Evolutionary conservation across 768 basidiomycete genomes (phyloP).

Genomic region (Lentinula boryana): DNA sequence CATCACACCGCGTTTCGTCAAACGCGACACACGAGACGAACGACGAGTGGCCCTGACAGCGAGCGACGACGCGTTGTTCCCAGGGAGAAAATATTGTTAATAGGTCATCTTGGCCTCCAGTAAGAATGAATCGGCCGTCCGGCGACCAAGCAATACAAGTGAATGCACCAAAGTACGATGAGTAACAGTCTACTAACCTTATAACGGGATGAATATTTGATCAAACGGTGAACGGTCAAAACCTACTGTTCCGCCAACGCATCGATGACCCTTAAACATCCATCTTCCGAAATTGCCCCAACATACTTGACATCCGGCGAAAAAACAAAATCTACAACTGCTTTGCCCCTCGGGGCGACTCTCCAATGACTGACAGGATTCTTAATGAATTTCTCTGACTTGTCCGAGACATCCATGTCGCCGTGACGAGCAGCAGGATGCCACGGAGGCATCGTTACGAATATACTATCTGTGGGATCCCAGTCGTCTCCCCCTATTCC

Average conservation of each 20-base stretch:
- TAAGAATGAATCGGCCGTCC: slow-evolving; percentile 89
- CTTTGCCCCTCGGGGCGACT: slow-evolving; percentile 53
- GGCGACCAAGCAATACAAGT: slow-evolving; percentile 94
- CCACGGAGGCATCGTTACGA: slow-evolving; percentile 84
- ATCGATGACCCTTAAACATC: slow-evolving; percentile 86
- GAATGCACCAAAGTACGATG: slow-evolving; percentile 90
- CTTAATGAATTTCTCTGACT: slow-evolving; percentile 58
- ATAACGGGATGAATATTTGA: neutral
- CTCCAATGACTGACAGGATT: slow-evolving; percentile 94
- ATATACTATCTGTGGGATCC: slow-evolving; percentile 72
- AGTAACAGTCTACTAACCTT: slow-evolving; percentile 85
- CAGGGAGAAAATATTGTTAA: slow-evolving; percentile 91
- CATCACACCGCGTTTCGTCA: slow-evolving; percentile 78
- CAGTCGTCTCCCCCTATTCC: slow-evolving; percentile 42
- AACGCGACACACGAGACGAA: slow-evolving; percentile 89
- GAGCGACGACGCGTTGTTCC: slow-evolving; percentile 90
- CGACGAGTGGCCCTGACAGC: slow-evolving; percentile 95
- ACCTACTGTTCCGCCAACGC: slow-evolving; percentile 79
- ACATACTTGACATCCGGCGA: slow-evolving; percentile 91
- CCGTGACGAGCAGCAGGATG: slow-evolving; percentile 56
- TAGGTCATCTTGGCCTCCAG: slow-evolving; percentile 96
- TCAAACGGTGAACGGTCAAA: neutral
- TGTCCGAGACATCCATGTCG: slow-evolving; percentile 22
- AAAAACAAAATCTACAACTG: slow-evolving; percentile 90
- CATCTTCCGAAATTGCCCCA: slow-evolving; percentile 89